Conservation (phyloP, 176 grass and related monocot genomes). For the Oryza meridionalis region DNA sequence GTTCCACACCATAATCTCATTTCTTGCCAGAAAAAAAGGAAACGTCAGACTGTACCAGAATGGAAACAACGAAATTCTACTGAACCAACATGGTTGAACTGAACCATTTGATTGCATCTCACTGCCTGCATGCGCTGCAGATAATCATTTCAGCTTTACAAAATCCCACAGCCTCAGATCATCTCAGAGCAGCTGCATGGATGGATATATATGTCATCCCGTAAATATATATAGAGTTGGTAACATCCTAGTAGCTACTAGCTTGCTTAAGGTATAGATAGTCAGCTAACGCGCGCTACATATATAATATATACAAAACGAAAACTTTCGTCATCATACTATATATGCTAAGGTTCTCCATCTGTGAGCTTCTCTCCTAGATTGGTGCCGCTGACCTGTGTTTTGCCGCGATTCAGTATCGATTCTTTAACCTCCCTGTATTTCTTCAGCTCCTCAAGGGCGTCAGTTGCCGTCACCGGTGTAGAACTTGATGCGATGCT, state of each 20-base stretch:
- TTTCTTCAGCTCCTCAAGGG: constrained; percentile 69
- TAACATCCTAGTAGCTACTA: constrained; percentile 37
- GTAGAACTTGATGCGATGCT: constrained; percentile 35
- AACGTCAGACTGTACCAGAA: neutral
- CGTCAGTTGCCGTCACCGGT: constrained; percentile 48
- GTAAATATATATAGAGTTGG: constrained; percentile 36
- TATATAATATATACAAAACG: constrained; percentile 47
- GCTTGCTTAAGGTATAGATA: constrained; percentile 32
- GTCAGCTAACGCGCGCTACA: constrained; percentile 48
- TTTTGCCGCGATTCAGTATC: constrained; percentile 43
- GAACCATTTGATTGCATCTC: constrained; percentile 6
- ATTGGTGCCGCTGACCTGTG: constrained; percentile 6
- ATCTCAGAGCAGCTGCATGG: constrained; percentile 56
- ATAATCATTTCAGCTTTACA: constrained; percentile 42
- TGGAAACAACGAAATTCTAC: neutral
- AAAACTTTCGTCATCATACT: constrained; percentile 37
- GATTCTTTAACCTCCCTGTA: constrained; percentile 61
- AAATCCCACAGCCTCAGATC: constrained; percentile 36
- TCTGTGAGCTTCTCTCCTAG: constrained; percentile 26
- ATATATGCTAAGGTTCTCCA: constrained; percentile 48
- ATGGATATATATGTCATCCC: constrained; percentile 28
- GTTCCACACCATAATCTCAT: neutral
- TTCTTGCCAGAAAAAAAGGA: neutral
- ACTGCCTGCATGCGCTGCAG: constrained; percentile 1
- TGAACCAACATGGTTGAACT: neutral